Base-by-base conservation (phyloP, 2,329 filamentous ascomycete genomes). In the Talaromyces sp. region DNA sequence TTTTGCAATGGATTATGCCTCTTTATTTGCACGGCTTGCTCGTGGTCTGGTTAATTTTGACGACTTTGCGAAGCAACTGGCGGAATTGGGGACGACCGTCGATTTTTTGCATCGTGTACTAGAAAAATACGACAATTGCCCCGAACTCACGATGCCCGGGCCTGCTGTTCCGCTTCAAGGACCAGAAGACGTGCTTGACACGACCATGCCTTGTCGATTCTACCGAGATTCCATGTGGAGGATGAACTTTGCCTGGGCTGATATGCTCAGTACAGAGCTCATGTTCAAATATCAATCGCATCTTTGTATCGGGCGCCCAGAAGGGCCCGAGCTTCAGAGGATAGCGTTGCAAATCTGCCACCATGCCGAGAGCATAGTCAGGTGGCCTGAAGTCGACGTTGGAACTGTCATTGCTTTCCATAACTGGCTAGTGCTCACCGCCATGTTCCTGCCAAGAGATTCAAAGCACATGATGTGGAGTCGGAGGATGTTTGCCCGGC, bases 251-350 rank as follows among this genome's bases (percentile, higher is more conserved):
- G 79, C 91, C 17, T 81, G 82, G 60, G 84, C 91, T 62, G 91
- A 96, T 70, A 90, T 91, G 80, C 86, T 90, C 71, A 88, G 88
- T 8, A 85, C 93, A 26, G 82, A 88, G 54, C 81, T 95, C 61
- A 91, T 96, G 88, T 91, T 91, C 74, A 86, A 86, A 65, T 87
- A 89, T 66, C 90, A 95, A 67, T 84, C 87, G 1, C 82, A 86
- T 3, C 78, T 84, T 55, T 80, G 83, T 1, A 74, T 85, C 56
- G 80, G 81, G 43, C 77, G 83, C 76, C 67, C 79, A 1, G 74
- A 79, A 3, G 69, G 78, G 13, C 71, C 80, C 13, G 85, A 89
- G 57, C 69, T 93, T 58, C 79, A 79, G 3, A 72, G 79, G 1
- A 81, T 89, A 60, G 89, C 91, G 1, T 84, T 89, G 65, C 82